A percentile compares a stretch with the other conserved stretches of the same genome.
Evolutionary conservation across 192 early-diverging fungal genomes (phyloP).

Genomic region (Coemansia sp.): DNA sequence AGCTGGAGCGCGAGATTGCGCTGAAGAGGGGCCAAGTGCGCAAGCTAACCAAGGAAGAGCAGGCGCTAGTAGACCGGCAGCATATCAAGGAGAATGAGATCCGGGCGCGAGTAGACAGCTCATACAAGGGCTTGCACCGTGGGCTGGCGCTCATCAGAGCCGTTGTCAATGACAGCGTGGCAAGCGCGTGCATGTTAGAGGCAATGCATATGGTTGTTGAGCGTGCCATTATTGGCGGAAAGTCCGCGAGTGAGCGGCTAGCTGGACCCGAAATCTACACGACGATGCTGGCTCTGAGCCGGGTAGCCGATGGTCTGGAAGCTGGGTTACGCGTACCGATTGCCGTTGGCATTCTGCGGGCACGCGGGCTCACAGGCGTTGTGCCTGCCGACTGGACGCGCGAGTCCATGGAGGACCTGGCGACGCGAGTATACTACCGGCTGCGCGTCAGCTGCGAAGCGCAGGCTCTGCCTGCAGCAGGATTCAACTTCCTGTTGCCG

Average conservation of each 20-base stretch:
- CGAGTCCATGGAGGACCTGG: slow-evolving; percentile 40
- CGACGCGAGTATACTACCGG: slow-evolving; percentile 65
- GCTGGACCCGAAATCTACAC: slow-evolving; percentile 59
- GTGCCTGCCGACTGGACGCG: slow-evolving; percentile 32
- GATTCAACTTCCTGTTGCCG: slow-evolving; percentile 68
- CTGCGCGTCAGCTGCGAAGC: slow-evolving; percentile 63
- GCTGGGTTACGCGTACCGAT: slow-evolving; percentile 20
- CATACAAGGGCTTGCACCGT: slow-evolving; percentile 54
- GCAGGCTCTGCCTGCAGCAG: slow-evolving; percentile 57
- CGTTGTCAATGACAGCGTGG: slow-evolving; percentile 57
- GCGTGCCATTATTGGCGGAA: slow-evolving; percentile 40
- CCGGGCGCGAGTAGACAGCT: slow-evolving; percentile 62
- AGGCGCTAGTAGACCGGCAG: slow-evolving; percentile 69
- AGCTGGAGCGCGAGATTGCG: slow-evolving; percentile 33
- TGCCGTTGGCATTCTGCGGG: slow-evolving; percentile 38
- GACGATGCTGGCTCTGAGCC: slow-evolving; percentile 57
- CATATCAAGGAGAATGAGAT: slow-evolving; percentile 69
- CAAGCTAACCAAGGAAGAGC: slow-evolving; percentile 61
- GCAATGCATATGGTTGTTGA: slow-evolving; percentile 59
- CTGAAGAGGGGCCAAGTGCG: slow-evolving; percentile 23
- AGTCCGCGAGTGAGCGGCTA: slow-evolving; percentile 27
- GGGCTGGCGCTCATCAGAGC: slow-evolving; percentile 69
- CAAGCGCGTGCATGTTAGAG: slow-evolving; percentile 59
- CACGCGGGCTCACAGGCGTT: slow-evolving; percentile 22
- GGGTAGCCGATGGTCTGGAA: slow-evolving; percentile 50